Percentiles rank a stretch among this genome's conserved stretches.
Evolutionary conservation across 2,329 filamentous ascomycete genomes (phyloP).

Genomic region (Cryphonectria naterciae): DNA sequence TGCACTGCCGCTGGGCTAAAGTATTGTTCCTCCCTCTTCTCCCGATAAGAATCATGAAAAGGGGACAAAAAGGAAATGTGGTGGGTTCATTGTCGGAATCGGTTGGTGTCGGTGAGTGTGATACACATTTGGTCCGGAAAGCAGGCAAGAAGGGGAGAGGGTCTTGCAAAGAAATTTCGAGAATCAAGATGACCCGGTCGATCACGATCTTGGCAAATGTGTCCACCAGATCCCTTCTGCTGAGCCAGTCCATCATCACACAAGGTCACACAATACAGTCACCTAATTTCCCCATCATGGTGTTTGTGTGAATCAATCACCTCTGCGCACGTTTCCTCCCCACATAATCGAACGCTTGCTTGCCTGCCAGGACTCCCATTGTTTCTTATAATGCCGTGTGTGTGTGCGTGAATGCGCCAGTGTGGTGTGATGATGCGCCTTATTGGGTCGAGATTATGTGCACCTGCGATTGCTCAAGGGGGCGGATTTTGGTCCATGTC

Average conservation of each 20-base stretch:
- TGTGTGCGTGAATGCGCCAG: slow-evolving; percentile 6
- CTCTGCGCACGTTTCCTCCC: neutral
- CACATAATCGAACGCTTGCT: neutral
- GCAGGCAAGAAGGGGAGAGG: neutral
- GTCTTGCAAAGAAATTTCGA: slow-evolving; percentile 10
- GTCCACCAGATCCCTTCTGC: slow-evolving; percentile 18
- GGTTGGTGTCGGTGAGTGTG: neutral
- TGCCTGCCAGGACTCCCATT: neutral
- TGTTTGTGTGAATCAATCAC: neutral
- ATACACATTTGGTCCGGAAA: neutral
- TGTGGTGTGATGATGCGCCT: slow-evolving; percentile 17
- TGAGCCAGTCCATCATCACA: slow-evolving; percentile 16
- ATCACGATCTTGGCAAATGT: slow-evolving; percentile 21
- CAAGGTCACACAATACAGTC: slow-evolving; percentile 3
- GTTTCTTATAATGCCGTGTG: slow-evolving; percentile 14
- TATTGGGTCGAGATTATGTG: neutral
- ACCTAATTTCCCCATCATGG: slow-evolving; percentile 20
- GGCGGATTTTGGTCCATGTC: neutral
- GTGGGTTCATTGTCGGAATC: neutral
- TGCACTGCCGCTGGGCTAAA: neutral
- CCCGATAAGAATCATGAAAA: neutral
- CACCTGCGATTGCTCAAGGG: neutral
- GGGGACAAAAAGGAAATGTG: neutral
- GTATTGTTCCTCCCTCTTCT: neutral
- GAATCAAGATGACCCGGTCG: slow-evolving; percentile 16